Conservation (phyloP, 2,329 filamentous ascomycete genomes). For the Leptographium flavum region DNA sequence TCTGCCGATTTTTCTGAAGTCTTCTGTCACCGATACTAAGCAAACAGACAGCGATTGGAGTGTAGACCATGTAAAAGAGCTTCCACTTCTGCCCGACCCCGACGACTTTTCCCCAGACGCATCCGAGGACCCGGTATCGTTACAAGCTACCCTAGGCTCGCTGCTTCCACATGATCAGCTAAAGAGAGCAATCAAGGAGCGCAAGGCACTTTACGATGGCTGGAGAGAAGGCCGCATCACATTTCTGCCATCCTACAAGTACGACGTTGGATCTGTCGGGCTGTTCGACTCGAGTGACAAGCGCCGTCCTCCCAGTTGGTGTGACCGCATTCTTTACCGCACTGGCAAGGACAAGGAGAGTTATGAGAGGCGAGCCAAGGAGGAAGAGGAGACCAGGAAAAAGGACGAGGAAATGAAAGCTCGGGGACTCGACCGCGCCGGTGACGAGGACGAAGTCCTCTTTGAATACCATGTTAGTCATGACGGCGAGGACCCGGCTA, state of each 20-base stretch:
- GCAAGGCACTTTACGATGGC: conserved; percentile 78
- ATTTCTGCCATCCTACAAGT: conserved; percentile 94
- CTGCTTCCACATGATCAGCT: conserved; percentile 85
- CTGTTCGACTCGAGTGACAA: conserved; percentile 95
- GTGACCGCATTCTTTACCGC: conserved; percentile 81
- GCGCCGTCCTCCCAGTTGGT: conserved; percentile 86
- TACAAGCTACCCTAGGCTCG: conserved; percentile 79
- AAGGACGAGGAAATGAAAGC: conserved; percentile 78
- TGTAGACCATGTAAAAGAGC: conserved; percentile 23
- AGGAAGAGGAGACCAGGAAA: conserved; percentile 52
- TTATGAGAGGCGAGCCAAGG: conserved; percentile 47
- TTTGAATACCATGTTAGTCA: conserved; percentile 83
- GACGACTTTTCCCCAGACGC: conserved; percentile 55
- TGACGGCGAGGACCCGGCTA: conserved; percentile 38
- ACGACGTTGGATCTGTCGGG: conserved; percentile 84
- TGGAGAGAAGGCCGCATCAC: conserved; percentile 82
- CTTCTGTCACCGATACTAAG: conserved; percentile 13
- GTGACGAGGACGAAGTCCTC: conserved; percentile 66
- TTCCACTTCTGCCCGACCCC: conserved; percentile 36
- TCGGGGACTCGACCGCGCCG: conserved; percentile 57
- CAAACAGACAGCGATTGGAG: not conserved
- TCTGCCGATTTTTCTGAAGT: conserved; percentile 14
- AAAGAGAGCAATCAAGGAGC: conserved; percentile 52
- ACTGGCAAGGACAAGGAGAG: conserved; percentile 55
- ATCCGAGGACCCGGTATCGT: conserved; percentile 64